A percentile compares a stretch with the other conserved stretches of the same genome.
These are phyloP conservation scores for Mortierella sp. DNA, from an alignment of 371 early-diverging fungal species.

Conservation along the genomic window DNA sequence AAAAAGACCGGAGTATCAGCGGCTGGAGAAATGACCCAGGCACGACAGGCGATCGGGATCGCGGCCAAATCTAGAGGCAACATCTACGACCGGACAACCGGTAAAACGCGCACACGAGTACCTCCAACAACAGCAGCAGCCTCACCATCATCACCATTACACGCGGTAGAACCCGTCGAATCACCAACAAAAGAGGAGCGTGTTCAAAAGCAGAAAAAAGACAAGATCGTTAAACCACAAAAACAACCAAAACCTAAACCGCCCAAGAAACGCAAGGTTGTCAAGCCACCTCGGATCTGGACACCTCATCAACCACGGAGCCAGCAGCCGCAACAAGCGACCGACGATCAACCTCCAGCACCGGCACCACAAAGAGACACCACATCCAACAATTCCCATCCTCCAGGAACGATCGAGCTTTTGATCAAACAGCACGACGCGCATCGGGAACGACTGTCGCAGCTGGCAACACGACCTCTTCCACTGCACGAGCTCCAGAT, in stretches of 20 bases:
- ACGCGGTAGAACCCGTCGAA: not conserved
- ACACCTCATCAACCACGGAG: not conserved
- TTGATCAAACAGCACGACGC: conserved; percentile 19
- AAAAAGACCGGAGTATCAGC: conserved; percentile 16
- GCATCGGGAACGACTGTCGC: not conserved
- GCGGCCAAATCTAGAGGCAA: not conserved
- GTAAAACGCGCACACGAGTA: not conserved
- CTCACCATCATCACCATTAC: not conserved
- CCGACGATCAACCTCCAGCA: not conserved
- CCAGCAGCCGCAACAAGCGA: too few relatives aligned
- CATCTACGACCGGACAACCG: conserved; percentile 30
- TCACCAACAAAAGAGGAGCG: not conserved
- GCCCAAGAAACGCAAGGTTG: not conserved
- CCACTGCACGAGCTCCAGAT: conserved; percentile 31
- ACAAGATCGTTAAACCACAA: not conserved
- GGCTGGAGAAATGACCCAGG: conserved; percentile 14
- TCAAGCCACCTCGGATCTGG: conserved; percentile 1
- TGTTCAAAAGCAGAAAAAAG: not conserved
- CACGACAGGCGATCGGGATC: not conserved
- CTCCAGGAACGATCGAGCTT: conserved; percentile 12
- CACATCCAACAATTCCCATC: not conserved
- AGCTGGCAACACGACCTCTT: conserved; percentile 24
- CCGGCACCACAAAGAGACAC: not conserved
- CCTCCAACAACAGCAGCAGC: not conserved
- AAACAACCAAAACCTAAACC: not conserved